These are phyloP conservation scores for Phyllosticta ampelicida DNA, from an alignment of 2,329 filamentous ascomycete species.

Conservation along the genomic window DNA sequence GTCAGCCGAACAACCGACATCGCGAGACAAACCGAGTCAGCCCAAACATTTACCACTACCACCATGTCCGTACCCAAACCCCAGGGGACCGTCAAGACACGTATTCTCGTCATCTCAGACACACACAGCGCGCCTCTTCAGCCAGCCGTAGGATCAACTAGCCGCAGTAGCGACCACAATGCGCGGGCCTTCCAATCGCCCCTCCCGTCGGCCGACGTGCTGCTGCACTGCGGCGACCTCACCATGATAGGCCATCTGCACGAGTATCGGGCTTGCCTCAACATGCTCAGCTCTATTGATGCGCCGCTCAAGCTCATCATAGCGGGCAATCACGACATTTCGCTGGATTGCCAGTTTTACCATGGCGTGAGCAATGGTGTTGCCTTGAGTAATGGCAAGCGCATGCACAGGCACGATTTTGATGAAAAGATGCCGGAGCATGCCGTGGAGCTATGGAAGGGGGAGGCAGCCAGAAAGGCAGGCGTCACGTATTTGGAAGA, in stretches of 20 bases:
- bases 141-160: background rate
- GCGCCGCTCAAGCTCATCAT: conserved; percentile 52
- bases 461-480: conserved; percentile 31
- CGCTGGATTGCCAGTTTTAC: conserved; percentile 44
- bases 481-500: conserved; percentile 48
- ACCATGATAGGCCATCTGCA: conserved; percentile 39
- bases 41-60: background rate
- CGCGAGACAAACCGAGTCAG: background rate
- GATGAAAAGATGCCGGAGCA: conserved; percentile 15
- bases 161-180: background rate
- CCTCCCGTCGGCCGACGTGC: conserved; percentile 41
- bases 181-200: conserved; percentile 24
- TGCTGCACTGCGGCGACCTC: conserved; percentile 50
- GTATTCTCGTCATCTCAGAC: conserved; percentile 36
- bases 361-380: background rate
- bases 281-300: conserved; percentile 37
- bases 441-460: conserved; percentile 34
- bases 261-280: conserved; percentile 39
- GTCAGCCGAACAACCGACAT: background rate
- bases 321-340: conserved; percentile 52
- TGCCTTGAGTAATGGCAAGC: conserved; percentile 14
- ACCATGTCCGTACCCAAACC: background rate
- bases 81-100: conserved; percentile 23
- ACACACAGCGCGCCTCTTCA: conserved; percentile 24
- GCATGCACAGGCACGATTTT: conserved; percentile 19